Evolutionary conservation across 768 basidiomycete species (phyloP).

Genomic region (Ramaria sp.): DNA sequence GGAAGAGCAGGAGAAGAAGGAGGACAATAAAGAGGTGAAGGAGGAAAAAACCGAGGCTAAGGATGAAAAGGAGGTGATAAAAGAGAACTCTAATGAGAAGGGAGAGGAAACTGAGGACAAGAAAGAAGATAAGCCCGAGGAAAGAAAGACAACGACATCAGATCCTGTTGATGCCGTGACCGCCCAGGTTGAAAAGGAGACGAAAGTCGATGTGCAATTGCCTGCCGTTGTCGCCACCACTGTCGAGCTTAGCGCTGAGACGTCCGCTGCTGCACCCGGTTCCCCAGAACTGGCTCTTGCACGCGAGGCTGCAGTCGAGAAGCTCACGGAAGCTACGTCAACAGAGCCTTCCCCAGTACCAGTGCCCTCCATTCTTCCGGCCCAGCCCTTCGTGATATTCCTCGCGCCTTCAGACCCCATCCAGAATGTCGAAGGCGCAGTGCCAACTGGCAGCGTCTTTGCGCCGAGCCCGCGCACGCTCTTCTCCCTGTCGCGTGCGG

Average conservation of each 20-base stretch:
- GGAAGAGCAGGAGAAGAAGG: background rate
- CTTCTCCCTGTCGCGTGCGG: background rate
- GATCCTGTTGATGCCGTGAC: background rate
- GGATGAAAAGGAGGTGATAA: background rate
- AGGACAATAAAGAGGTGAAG: constrained; percentile 1
- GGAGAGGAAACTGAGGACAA: background rate
- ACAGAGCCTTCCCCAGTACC: background rate
- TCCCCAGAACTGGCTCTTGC: background rate
- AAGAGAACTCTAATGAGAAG: background rate
- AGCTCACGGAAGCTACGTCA: background rate
- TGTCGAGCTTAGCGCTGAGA: background rate
- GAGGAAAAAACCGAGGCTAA: background rate
- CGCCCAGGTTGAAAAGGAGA: background rate
- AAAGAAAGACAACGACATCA: background rate
- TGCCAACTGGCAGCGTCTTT: background rate
- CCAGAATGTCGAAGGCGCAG: background rate
- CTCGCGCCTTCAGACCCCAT: constrained; percentile 2
- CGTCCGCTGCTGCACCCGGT: too few species aligned
- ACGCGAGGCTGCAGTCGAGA: background rate
- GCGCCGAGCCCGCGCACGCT: background rate
- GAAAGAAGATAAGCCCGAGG: background rate
- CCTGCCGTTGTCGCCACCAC: background rate
- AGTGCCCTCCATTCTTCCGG: background rate
- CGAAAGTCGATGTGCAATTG: background rate
- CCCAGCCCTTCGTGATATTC: background rate